Evolutionary conservation across 306 rosid species (phyloP), one percentile per base, ranked within the genome.

Genomic region (Gleditsia sinensis): DNA sequence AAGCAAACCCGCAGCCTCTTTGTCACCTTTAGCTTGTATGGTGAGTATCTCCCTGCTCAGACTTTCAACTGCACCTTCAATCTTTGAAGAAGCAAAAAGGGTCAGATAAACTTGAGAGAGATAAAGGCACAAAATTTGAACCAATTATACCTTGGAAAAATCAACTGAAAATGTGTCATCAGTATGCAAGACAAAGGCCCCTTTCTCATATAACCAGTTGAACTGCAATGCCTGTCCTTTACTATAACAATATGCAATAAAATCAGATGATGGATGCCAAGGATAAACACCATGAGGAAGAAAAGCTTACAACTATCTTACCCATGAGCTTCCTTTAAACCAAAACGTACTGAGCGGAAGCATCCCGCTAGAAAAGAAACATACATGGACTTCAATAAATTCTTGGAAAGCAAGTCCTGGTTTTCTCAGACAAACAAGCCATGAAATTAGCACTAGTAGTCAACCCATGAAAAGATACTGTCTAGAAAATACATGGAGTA

Each of bases 161-260:
- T 94, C 91, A 75, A 94, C 92, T 36, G 95, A 90, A 80, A 94
- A 84, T 25, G 78, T 87, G 54, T 85, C 84, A 45, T 87, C 90
- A 7, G 86, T 49, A 48, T 87, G 81, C 69, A 86, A 78, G 51
- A 90, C 56, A 81, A 94, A 90, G 71, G 98, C 96, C 74, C 85
- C 96, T 90, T 88, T 81, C 83, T 84, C 91, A 74, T 84, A 84
- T 45, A 94, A 69, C 97, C 97, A 94, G 83, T 94, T 94, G 82
- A 94, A 94, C 78, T 94, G 98, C 84, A 94, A 74, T 21, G 98
- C 97, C 73, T 94, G 98, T 67, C 98, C 98, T 80, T 94, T 94
- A 50, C 98, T 94, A n/a, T n/a, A 83, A 69, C 30, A 78, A 83
- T 25, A 71, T 17, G 64, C 64, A 33, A 46, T 5, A 69, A 63